Evolutionary conservation across 768 basidiomycete genomes (phyloP), one percentile per base, ranked within the genome.

Genomic region (Pisolithus orientalis): DNA sequence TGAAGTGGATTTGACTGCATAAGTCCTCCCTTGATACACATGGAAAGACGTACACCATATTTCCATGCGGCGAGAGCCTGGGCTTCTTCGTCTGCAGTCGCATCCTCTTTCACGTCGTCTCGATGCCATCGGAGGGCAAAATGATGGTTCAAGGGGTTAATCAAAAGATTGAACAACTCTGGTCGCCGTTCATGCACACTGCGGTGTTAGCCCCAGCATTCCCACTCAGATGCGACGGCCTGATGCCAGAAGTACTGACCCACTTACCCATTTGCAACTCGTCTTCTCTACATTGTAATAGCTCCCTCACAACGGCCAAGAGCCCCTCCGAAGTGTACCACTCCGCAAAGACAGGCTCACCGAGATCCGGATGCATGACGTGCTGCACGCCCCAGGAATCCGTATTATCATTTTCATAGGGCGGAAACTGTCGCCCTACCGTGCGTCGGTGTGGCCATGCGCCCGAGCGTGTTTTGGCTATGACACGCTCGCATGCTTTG

Each of bases 341-440:
- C 52, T 70, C 69, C 28, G 76, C 76, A 53, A 90, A 90, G 16
- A 60, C 72, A 0, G 76, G 72, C 59, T 87, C 83, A 0, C 65
- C 71, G 0, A 90, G 74, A 31, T 75, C 80, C 1, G 87, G 88
- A 59, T 90, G 87, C 89, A 91, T 90, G 43, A 86, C 65, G 55
- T 90, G 86, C 57, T 90, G 88, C 2, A 89, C 80, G 2, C 88
- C 89, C 87, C 88, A 90, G 0, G 83, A 79, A 65, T 90, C 88
- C 2, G 80, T 77, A 48, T 79, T 66, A 39, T 59, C 71, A 31
- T 76, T 66, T 49, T 76, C 82, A 58, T 75, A 90, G 0, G 87
- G 88, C 3, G 88, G 87, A 55, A 90, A 90, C 63, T 88, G 85
- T 54, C 83, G 84, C 1, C 89, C 88, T 16, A 90, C 84, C 0